Conservation (phyloP, 1,284 basidiomycete genomes). For the Ceratobasidium sp. region DNA sequence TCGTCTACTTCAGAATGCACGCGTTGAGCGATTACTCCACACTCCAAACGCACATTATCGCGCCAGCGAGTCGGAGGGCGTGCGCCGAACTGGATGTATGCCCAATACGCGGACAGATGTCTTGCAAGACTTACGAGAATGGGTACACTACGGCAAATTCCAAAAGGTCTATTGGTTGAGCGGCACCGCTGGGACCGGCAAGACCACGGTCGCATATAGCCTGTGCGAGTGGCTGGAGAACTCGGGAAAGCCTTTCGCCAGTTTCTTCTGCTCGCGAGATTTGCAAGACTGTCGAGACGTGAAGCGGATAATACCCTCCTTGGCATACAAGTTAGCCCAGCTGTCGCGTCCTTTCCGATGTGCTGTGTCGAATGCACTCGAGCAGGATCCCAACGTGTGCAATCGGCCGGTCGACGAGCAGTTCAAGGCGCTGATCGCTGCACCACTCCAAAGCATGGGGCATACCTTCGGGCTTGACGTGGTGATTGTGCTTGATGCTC, state of each 20-base stretch:
- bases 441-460: background rate
- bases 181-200: constrained; percentile 13
- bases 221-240: background rate
- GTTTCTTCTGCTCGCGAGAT: constrained; percentile 11
- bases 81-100: background rate
- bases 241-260: background rate
- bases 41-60: too few relatives aligned
- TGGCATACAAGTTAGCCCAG: too few relatives aligned
- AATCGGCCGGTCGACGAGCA: background rate
- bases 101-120: background rate
- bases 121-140: background rate
- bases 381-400: background rate
- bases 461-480: background rate
- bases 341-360: too few relatives aligned
- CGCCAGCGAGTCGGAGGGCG: too few relatives aligned
- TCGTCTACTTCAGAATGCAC: background rate
- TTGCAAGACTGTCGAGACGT: background rate
- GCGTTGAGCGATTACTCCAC: background rate
- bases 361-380: too few relatives aligned
- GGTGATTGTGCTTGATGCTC: constrained; percentile 43
- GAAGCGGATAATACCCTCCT: background rate
- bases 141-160: background rate
- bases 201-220: constrained; percentile 10
- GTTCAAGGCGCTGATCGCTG: background rate
- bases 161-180: background rate